Evolutionary conservation across 495 filamentous ascomycete genomes (phyloP), one percentile per base, ranked within the genome.

Genomic region (Penicillium antarcticum): DNA sequence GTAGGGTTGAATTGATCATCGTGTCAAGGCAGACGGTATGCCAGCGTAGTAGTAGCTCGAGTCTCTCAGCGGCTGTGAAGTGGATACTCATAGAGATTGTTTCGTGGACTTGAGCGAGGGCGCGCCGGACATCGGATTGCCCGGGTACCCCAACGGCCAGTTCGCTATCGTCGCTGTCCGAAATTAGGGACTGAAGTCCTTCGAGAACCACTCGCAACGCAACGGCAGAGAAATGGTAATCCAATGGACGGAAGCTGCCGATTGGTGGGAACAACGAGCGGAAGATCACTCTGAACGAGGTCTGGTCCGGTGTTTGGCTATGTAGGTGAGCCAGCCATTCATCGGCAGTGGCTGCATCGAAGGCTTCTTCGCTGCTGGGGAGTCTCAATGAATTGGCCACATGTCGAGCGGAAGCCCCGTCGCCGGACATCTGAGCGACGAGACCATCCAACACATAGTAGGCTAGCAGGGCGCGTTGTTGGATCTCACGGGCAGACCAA

Each of bases 401-500:
- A 59, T 79, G 76, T 0, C 67, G 69, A 24, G 65, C 71, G 0
- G 72, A 77, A 21, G 70, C 60, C 11, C 63, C 60, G 38, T 75
- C 68, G 5, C 75, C 75, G 11, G 76, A 75, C 63, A 76, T 70
- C 38, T 73, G 73, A 4, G 73, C 70, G 17, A 78, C 69, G 0
- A 77, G 63, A 3, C 76, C 76, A 58, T 79, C 76, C 3, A 78
- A 47, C 2, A 78, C 60, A 55, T 78, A 73, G 49, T 78, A 74
- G 6, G 71, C 76, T 8, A 79, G 56, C 11, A 79, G 45, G 3
- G 73, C 71, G 11, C 76, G 71, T 48, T 77, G 69, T 45, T 77
- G 74, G 7, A 76, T 73, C 37, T 79, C 76, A 29, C 68, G 56
- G 0, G 76, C 72, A 0, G 67, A 66, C 76, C 76, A 79, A 9